Evolutionary conservation across 352 stramenopile species (phyloP).

Genomic region (Phytophthora podocarpi): DNA sequence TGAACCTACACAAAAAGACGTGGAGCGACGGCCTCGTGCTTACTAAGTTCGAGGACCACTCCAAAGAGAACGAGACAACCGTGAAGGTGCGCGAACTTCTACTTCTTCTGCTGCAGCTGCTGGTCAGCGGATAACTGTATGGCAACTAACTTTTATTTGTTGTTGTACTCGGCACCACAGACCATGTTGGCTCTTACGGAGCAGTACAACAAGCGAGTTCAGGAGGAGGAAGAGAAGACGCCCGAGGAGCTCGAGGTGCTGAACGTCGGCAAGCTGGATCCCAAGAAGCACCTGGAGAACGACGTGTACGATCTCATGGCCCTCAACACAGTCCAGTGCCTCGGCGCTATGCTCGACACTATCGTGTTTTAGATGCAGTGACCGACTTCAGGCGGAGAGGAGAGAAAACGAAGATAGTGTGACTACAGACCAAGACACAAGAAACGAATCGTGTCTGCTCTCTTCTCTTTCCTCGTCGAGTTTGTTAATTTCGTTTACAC

Average conservation of each 20-base stretch:
- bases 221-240: constrained; percentile 98
- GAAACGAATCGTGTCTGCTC: constrained; percentile 26
- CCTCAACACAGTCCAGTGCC: constrained; percentile 98
- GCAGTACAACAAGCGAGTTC: constrained; percentile 96
- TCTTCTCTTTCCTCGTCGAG: constrained; percentile 4
- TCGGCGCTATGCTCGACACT: constrained; percentile 98
- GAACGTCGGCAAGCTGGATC: constrained; percentile 98
- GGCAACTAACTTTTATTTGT: no score
- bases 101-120: not conserved
- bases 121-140: no score
- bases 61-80: constrained; percentile 91
- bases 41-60: constrained; percentile 96
- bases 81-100: constrained; percentile 72
- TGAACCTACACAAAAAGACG: constrained; percentile 98
- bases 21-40: constrained; percentile 97
- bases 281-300: constrained; percentile 93
- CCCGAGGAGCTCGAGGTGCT: constrained; percentile 96
- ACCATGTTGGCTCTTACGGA: constrained; percentile 95
- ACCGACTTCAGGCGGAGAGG: constrained; percentile 13
- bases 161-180: constrained; percentile 20
- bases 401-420: constrained; percentile 19
- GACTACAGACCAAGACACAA: constrained; percentile 14
- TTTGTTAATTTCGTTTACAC: constrained; percentile 20
- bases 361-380: constrained; percentile 94
- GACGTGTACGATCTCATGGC: constrained; percentile 98